A percentile compares a stretch with the other conserved stretches of the same genome.
Evolutionary conservation across 2,329 filamentous ascomycete species (phyloP).

Genomic region (Tolypocladium album): DNA sequence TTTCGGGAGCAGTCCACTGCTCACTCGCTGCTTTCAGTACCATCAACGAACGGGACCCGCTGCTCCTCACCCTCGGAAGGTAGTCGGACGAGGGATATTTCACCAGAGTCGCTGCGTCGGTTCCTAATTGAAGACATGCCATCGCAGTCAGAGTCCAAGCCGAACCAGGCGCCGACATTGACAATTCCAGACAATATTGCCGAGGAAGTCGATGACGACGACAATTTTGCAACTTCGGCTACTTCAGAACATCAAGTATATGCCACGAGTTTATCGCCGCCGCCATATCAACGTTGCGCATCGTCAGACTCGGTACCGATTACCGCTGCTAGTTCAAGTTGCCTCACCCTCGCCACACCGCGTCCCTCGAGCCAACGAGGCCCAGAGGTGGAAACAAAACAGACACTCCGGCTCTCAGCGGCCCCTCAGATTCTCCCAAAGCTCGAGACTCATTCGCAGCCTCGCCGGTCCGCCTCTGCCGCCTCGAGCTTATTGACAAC

Average conservation of each 20-base stretch:
- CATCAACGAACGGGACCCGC: not conserved
- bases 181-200: conserved; percentile 24
- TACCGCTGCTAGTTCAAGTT: conserved; percentile 11
- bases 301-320: conserved; percentile 17
- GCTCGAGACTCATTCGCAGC: conserved; percentile 11
- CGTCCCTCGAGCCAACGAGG: conserved; percentile 6
- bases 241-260: conserved; percentile 32
- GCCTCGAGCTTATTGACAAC: conserved; percentile 19
- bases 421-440: conserved; percentile 9
- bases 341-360: conserved; percentile 12
- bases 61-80: conserved; percentile 21
- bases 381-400: conserved; percentile 3
- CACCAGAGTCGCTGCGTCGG: conserved; percentile 41
- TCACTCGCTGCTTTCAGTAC: conserved; percentile 1
- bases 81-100: conserved; percentile 38
- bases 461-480: conserved; percentile 17
- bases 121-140: conserved; percentile 38
- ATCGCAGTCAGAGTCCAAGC: conserved; percentile 12
- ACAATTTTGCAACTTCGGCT: conserved; percentile 49
- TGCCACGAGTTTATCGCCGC: conserved; percentile 39
- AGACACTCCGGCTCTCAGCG: conserved; percentile 10
- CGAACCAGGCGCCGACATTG: conserved; percentile 18
- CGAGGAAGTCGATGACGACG: conserved; percentile 42
- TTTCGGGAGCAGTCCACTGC: not conserved
- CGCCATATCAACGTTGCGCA: conserved; percentile 32